Evolutionary conservation across 257 asterid genomes (phyloP).

Genomic region (Solanum rostratum): DNA sequence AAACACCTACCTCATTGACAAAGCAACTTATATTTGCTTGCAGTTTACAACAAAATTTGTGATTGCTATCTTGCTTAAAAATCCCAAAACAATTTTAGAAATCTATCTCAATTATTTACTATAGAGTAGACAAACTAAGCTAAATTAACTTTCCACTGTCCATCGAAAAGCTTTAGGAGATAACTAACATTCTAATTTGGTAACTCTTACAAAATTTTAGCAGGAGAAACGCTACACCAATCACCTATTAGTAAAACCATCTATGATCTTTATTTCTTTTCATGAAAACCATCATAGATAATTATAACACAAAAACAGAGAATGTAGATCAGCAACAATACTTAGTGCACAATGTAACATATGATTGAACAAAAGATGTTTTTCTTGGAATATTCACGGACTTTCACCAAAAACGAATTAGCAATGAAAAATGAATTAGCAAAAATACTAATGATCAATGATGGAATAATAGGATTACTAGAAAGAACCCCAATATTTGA

Average conservation of each 20-base stretch:
- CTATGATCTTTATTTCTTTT: background rate
- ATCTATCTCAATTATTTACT: background rate
- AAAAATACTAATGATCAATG: background rate
- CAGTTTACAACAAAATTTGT: background rate
- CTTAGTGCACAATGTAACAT: background rate
- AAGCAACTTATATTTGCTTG: background rate
- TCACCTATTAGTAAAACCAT: background rate
- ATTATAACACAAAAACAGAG: background rate
- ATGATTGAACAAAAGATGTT: background rate
- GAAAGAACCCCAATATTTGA: background rate
- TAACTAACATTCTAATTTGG: background rate
- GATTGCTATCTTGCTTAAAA: background rate
- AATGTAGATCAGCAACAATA: background rate
- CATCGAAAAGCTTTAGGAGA: background rate
- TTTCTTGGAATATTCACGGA: background rate
- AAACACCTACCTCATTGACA: background rate
- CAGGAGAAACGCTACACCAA: background rate
- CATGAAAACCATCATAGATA: background rate
- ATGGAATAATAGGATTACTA: background rate
- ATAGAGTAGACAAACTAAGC: background rate
- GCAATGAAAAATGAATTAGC: background rate
- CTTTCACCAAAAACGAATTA: background rate
- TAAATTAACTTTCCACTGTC: background rate
- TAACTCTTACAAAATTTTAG: background rate
- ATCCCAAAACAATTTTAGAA: background rate